phyloP scores from a whole-genome alignment of 192 early-diverging fungal species.

The Cetraspora pellucida region DNA sequence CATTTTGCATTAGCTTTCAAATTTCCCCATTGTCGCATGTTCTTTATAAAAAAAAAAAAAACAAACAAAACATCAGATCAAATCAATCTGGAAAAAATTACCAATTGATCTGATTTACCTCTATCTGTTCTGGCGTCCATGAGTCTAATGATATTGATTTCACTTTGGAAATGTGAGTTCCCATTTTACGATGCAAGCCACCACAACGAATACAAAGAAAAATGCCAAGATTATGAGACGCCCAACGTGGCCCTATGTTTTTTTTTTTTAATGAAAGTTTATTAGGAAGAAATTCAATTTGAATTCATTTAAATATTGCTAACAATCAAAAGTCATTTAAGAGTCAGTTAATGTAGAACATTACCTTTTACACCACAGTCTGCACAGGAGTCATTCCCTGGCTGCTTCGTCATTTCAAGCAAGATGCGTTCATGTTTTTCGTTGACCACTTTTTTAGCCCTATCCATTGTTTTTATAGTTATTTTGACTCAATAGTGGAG shows the following conservation, averaged over 20 bases:
- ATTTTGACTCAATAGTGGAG: too few relatives aligned
- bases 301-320: not conserved
- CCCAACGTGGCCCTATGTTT: conserved; percentile 77
- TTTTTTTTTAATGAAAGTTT: not conserved
- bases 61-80: conserved; percentile 3
- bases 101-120: conserved; percentile 46
- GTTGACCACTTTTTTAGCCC: conserved; percentile 62
- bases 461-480: conserved; percentile 42
- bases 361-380: conserved; percentile 75
- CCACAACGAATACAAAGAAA: conserved; percentile 95
- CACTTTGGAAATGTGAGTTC: conserved; percentile 90
- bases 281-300: not conserved
- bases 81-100: not conserved
- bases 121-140: conserved; percentile 87
- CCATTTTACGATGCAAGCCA: conserved; percentile 78
- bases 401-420: conserved; percentile 65
- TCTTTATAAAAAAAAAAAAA: not conserved
- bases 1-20: conserved; percentile 67
- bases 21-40: conserved; percentile 65
- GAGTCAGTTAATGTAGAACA: not conserved
- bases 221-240: conserved; percentile 87
- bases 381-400: conserved; percentile 71
- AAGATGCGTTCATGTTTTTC: conserved; percentile 75
- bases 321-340: not conserved
- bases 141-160: conserved; percentile 88